Evolutionary conservation across 179 eudicot genomes (phyloP), one percentile per base, ranked within the genome.

Genomic region (Carnegiea gigantea): DNA sequence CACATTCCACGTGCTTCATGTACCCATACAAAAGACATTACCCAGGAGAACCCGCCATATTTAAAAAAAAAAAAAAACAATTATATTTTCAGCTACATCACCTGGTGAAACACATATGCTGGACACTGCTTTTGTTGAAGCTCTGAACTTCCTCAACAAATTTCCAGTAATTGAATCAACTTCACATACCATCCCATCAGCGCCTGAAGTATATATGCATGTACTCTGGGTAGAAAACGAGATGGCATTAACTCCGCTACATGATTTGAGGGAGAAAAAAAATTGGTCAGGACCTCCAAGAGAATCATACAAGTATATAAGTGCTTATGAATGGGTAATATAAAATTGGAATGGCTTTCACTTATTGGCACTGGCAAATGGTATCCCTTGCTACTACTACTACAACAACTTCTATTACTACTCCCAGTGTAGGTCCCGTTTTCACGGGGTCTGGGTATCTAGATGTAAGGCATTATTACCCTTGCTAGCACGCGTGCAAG

Each of bases 121-220:
- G 77, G 95, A 92, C 88, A 97, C 88, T 78, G 97, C 93, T 85
- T 89, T 97, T 46, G 91, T 82, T 70, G 98, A 91, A 88, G 98
- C 97, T 86, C 82, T 93, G 77, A 97, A 93, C 85, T 90, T 95
- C 81, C 84, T 88, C 82, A 92, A 71, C 89, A 95, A 86, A 82
- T 91, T 95, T 28, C 99, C 99, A 12, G 95, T 80, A 84, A 84
- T 73, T 24, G 93, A 86, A 68, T 97, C 97, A 84, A 97, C 86
- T 85, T 95, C 91, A 86, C 94, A 95, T 73, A 93, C 88, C 87
- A 92, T 91, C 18, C 99, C 99, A 91, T 95, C 98, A 64, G 90
- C 92, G 73, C 99, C 99, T 80, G 97, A 90, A 44, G 98, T 90
- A 75, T 88, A 97, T 73, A 97, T 83, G 84, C 83, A 90, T 70